Evolutionary conservation across 805 yeast species (phyloP), one percentile per base, ranked within the genome.

Genomic region (Saturnispora silvae): DNA sequence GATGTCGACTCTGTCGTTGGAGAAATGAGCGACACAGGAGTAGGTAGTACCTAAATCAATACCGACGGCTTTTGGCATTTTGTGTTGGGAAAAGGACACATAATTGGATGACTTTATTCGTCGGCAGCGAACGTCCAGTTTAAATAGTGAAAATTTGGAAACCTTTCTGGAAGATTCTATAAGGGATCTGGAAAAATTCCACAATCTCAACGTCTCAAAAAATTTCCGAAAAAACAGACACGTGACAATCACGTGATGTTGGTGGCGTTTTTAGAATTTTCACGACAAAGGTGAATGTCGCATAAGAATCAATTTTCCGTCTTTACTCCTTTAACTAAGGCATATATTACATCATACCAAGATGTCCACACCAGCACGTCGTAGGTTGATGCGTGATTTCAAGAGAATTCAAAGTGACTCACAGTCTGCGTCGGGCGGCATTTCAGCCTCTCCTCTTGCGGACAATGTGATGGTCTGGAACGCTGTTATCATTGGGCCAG

Each of bases 391-490:
- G 97, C 82, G 98, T 60, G 98, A 92, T 63, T 85, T 92, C 63
- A 87, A 86, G 79, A 79, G 97, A 50, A 87, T 92, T 80, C 96
- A 92, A 60, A 92, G 81, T 64, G 98, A 92, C 60, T 92, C 97
- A 10, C 33, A 39, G 9, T 36, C 41, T 10, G 41, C 46, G 4
- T 96, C 98, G 18, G 92, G 94, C 23, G 98, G 98, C 13, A 95
- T 92, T 9, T 83, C 95, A 5, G 98, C 98, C 0, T 83, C 95
- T 4, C 98, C 98, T 4, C 70, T 89, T 36, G 86, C 97, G 4
- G 97, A 92, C 56, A 92, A 92, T 52, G 96, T 92, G 35, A 86
- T 92, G 95, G 73, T 83, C 26, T 92, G 98, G 87, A 92, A 92
- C 59, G 98, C 96, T 0, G 95, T 92, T 41, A 92, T 92, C 44